phyloP scores from a whole-genome alignment of 257 asterid genomes.

The Echites panduratus region DNA sequence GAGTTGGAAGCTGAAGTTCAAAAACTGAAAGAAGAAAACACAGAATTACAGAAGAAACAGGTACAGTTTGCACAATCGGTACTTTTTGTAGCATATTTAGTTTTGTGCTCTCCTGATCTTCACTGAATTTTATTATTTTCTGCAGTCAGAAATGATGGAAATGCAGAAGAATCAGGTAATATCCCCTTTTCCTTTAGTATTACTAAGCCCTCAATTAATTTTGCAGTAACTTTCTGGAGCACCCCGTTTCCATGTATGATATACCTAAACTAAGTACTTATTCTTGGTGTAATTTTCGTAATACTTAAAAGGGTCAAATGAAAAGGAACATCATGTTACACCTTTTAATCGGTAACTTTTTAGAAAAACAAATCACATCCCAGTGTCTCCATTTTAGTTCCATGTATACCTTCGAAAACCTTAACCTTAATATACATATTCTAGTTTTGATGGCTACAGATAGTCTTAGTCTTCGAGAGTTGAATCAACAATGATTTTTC shows the following conservation, averaged over 20 bases:
- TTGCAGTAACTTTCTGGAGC: neutral
- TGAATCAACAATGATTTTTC: neutral
- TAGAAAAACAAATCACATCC: neutral
- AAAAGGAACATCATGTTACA: neutral
- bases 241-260: neutral
- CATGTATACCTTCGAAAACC: neutral
- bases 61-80: conserved; percentile 18
- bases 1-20: conserved; percentile 94
- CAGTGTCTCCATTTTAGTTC: neutral
- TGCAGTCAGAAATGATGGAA: conserved; percentile 40
- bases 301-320: too few species aligned
- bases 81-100: neutral
- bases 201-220: neutral
- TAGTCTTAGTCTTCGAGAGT: neutral
- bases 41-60: conserved; percentile 64
- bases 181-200: neutral
- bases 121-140: neutral
- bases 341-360: neutral
- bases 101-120: neutral
- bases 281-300: neutral
- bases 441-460: neutral
- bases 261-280: neutral
- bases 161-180: conserved; percentile 51
- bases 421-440: neutral
- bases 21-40: conserved; percentile 81